Evolutionary conservation across 1,284 basidiomycete genomes (phyloP).

Genomic region (Cryptococcus sp.): DNA sequence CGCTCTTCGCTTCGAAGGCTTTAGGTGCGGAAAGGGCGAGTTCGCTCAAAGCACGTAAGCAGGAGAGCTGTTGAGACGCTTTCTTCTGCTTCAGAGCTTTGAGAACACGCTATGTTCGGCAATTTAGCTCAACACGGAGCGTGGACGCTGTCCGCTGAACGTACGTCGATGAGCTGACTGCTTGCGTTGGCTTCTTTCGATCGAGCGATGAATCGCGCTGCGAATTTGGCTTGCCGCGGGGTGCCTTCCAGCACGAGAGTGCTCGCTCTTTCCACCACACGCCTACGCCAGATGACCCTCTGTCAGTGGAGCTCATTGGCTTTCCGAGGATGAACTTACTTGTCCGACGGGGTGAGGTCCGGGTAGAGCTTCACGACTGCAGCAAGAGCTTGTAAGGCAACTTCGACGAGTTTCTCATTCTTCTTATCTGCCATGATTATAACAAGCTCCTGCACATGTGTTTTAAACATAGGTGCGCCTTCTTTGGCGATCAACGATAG

Average conservation of each 20-base stretch:
- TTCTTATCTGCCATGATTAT: constrained; percentile 69
- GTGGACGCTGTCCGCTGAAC: constrained; percentile 23
- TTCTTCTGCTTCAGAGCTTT: constrained; percentile 61
- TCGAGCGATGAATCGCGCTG: constrained; percentile 72
- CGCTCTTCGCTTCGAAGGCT: constrained; percentile 74
- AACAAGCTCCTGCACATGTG: constrained; percentile 72
- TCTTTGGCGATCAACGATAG: constrained; percentile 71
- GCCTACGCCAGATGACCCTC: constrained; percentile 40
- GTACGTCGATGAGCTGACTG: constrained; percentile 65
- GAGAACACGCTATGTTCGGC: constrained; percentile 45
- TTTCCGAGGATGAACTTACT: constrained; percentile 57
- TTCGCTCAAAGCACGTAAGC: constrained; percentile 72
- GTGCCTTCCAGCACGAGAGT: constrained; percentile 66
- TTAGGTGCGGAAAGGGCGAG: constrained; percentile 69
- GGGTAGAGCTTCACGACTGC: constrained; percentile 65
- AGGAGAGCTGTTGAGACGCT: constrained; percentile 64
- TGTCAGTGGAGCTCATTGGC: neutral
- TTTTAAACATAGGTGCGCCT: constrained; percentile 70
- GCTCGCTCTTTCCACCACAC: constrained; percentile 70
- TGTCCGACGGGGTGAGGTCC: constrained; percentile 63
- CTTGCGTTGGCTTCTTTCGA: constrained; percentile 62
- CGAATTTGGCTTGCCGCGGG: constrained; percentile 79
- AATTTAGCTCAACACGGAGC: neutral
- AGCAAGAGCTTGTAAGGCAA: constrained; percentile 73
- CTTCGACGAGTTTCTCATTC: constrained; percentile 64